phyloP scores from a whole-genome alignment of 352 stramenopile species.

The Pythium monospermum region DNA sequence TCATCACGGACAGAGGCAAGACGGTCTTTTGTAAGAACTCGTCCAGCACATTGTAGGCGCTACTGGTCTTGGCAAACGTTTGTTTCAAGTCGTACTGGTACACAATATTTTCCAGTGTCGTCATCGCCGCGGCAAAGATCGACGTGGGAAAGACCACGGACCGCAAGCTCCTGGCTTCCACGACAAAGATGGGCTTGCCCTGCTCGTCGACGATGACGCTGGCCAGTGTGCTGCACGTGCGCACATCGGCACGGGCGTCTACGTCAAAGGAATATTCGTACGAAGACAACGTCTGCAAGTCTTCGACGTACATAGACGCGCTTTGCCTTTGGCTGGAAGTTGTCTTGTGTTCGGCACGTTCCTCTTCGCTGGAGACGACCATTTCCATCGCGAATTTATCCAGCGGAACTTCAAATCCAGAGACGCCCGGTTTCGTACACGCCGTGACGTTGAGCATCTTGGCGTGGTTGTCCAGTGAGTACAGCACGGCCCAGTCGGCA shows the following conservation, averaged over 20 bases:
- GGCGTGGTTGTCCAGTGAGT: constrained; percentile 38
- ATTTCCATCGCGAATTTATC: constrained; percentile 45
- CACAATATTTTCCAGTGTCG: constrained; percentile 60
- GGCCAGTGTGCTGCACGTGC: constrained; percentile 26
- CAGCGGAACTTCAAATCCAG: constrained; percentile 44
- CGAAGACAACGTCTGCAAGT: constrained; percentile 32
- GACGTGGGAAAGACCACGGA: constrained; percentile 43
- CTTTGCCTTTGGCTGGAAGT: constrained; percentile 14
- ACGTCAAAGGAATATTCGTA: constrained; percentile 44
- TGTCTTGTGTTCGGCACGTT: constrained; percentile 4
- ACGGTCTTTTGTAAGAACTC: constrained; percentile 34
- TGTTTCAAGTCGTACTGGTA: constrained; percentile 59
- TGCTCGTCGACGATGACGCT: constrained; percentile 44
- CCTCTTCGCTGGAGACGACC: constrained; percentile 27
- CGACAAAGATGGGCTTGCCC: constrained; percentile 45
- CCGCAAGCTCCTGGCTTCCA: constrained; percentile 47
- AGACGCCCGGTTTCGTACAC: constrained; percentile 35
- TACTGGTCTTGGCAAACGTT: constrained; percentile 24
- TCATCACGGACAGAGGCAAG: constrained; percentile 22
- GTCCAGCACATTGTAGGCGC: constrained; percentile 30
- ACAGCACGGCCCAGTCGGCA: constrained; percentile 48
- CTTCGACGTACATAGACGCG: constrained; percentile 35
- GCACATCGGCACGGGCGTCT: constrained; percentile 25
- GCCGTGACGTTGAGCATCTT: constrained; percentile 40
- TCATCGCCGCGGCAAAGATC: constrained; percentile 46